These are phyloP conservation scores for Bjerkandera adusta DNA, from an alignment of 1,284 basidiomycete species.

Conservation along the genomic window DNA sequence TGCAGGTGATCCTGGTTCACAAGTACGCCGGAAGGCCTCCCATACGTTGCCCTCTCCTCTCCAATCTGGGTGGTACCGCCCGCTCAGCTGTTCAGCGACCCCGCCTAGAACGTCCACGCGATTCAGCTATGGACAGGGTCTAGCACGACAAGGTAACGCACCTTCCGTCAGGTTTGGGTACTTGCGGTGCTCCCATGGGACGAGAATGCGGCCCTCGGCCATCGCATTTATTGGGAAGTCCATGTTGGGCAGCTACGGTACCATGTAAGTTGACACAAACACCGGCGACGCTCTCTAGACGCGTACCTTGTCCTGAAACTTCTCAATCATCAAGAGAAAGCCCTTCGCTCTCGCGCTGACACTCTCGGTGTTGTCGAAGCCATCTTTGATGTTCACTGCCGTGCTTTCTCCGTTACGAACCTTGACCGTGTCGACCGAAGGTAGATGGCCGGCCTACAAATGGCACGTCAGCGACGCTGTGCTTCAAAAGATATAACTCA, in stretches of 20 bases:
- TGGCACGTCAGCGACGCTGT: not conserved
- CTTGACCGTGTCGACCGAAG: constrained; percentile 84
- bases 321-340: constrained; percentile 71
- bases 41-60: constrained; percentile 80
- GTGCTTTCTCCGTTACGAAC: constrained; percentile 61
- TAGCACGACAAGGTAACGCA: constrained; percentile 26
- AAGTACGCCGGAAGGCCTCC: constrained; percentile 91
- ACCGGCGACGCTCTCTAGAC: constrained; percentile 1
- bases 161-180: constrained; percentile 71
- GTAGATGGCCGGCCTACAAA: constrained; percentile 68
- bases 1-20: constrained; percentile 75
- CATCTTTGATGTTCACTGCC: constrained; percentile 62
- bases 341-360: constrained; percentile 76
- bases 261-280: constrained; percentile 8
- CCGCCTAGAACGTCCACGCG: constrained; percentile 43
- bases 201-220: constrained; percentile 87
- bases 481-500: not conserved
- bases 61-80: constrained; percentile 84
- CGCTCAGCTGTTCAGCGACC: constrained; percentile 59
- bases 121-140: no score
- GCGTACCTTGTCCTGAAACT: constrained; percentile 65
- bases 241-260: constrained; percentile 77
- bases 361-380: constrained; percentile 57
- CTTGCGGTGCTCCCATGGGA: constrained; percentile 79
- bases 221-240: constrained; percentile 90